Evolutionary conservation across 2,329 filamentous ascomycete species (phyloP), one percentile per base, ranked within the genome.

Genomic region (Monosporascus sp.): DNA sequence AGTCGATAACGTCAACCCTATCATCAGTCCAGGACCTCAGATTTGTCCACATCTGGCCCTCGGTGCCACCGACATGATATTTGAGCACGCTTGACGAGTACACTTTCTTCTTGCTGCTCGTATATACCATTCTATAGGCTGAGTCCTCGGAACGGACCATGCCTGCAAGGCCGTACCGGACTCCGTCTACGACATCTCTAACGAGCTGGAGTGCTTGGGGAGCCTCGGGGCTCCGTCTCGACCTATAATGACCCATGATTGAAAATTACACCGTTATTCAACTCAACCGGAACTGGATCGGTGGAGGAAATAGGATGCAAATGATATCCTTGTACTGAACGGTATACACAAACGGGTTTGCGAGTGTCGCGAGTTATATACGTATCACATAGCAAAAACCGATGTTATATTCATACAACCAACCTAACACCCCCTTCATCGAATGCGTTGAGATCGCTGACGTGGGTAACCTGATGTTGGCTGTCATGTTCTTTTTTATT

Each of bases 1-100:
- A 51, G 25, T 51, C 49, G 49, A 51, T 46, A n/a, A 20, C 38
- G 49, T 51, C 39, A n/a, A 51, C 49, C 22, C 41, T 43, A 3
- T 20, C 49, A n/a, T 37, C 36, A 3, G 41, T 51, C 49, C 49
- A 51, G 18, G 36, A 36, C 5, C 25, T n/a, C 25, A 51, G 41
- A 18, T 46, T 46, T 11, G 49, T 51, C 49, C 49, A 47, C 17
- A 36, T 37, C 17, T 31, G 35, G 11, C 49, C 49, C 18, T 51
- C 17, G 25, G 15, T 27, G 18, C 31, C 49, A 17, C 25, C 7
- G 37, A 51, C 18, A 7, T 20, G 39, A n/a, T 46, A 25, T 18
- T 37, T 43, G n/a, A 51, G 49, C 6, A 46, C 41, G 9, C 20
- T 17, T 17, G 49, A 36, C 8, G 20, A 27, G 41, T 45, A 51